These are phyloP conservation scores for Pycnococcus provasolii DNA, from an alignment of 139 green algal genomes.

Conservation along the genomic window DNA sequence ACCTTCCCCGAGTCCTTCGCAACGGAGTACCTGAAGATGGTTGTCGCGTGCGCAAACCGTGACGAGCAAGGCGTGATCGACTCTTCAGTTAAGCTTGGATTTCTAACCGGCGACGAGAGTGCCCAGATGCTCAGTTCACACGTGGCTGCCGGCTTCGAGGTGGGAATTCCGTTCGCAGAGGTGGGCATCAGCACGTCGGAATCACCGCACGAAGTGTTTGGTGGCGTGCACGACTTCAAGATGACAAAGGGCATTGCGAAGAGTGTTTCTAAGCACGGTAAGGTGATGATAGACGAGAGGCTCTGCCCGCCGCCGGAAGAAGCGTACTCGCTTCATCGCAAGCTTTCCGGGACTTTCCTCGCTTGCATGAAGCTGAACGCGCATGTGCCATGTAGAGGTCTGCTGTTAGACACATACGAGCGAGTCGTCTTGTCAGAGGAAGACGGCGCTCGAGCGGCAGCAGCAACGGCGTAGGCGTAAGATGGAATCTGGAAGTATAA, in stretches of 20 bases:
- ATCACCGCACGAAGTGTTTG: conserved; percentile 5
- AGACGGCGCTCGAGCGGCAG: neutral
- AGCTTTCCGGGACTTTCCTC: conserved; percentile 84
- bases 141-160: conserved; percentile 69
- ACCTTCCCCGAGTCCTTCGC: conserved; percentile 10
- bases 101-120: conserved; percentile 60
- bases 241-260: neutral
- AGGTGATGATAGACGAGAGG: conserved; percentile 80
- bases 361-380: conserved; percentile 84
- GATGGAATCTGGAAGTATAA: too few species aligned
- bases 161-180: conserved; percentile 73
- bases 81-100: conserved; percentile 63
- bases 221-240: conserved; percentile 13
- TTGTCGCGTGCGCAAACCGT: conserved; percentile 66
- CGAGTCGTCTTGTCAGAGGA: neutral
- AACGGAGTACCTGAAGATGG: conserved; percentile 75
- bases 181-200: conserved; percentile 56
- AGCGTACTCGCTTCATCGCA: conserved; percentile 86
- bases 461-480: too few species aligned
- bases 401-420: conserved; percentile 9
- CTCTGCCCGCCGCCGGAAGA: conserved; percentile 83
- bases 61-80: conserved; percentile 57
- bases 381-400: neutral
- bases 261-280: conserved; percentile 39
- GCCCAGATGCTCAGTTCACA: conserved; percentile 82